Evolutionary conservation across 2,329 filamentous ascomycete species (phyloP), one percentile per base, ranked within the genome.

Genomic region (Calonectria fujianensis): DNA sequence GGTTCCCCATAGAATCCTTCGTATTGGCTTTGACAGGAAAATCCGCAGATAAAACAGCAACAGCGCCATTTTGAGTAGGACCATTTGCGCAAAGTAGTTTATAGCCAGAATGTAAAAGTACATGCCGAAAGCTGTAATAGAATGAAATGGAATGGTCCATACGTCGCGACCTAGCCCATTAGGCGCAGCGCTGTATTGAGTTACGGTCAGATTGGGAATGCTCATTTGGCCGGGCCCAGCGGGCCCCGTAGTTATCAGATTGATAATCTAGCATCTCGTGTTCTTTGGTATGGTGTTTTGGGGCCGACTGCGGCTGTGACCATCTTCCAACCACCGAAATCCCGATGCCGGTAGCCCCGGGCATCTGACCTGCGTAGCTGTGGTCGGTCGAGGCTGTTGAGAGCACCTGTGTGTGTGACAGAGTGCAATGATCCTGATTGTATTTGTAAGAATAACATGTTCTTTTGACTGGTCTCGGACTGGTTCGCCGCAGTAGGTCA

Each of bases 41-140:
- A 77, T 74, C 0, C 74, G 64, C 2, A 77, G 72, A 24, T 72
- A 77, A 14, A 77, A 76, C 13, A 76, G 72, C 0, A 76, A n/a
- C 11, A 77, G 51, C 1, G 64, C 71, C 3, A 76, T 70, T 5
- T 77, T 77, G 13, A 73, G 57, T 1, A 64, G 35, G 4, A 76
- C 71, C 9, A 76, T 52, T 14, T 77, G 74, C 0, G 52, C 32
- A 3, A 73, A 69, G 27, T 77, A 76, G 5, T 76, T 45, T 1
- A 66, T 61, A 10, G 76, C 74, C 0, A 66, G 61, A 0, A 69
- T 52, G 29, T 76, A 77, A 7, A 77, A 69, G 0, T 57, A 76
- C 63, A 74, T 5, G 8, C 63, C 63, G 39, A 66, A 14, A 2
- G n/a, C 1, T 2, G 59, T 31, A 4, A 77, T 69, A 20, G 57